Conservation (phyloP, 176 grass and related monocot species). For the Alopecurus myosuroides region DNA sequence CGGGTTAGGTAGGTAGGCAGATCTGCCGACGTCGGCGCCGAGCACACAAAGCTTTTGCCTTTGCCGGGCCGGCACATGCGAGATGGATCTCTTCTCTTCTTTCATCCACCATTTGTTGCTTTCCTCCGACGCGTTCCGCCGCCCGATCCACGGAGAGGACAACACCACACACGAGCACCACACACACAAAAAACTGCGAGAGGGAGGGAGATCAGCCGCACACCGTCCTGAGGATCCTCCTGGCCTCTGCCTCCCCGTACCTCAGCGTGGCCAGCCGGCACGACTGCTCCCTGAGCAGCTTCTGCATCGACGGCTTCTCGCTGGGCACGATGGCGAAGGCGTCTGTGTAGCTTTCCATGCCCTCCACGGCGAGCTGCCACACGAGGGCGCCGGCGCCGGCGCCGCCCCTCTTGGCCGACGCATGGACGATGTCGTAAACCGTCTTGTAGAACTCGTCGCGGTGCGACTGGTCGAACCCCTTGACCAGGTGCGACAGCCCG, state of each 20-base stretch:
- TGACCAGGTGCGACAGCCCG: constrained; percentile 50
- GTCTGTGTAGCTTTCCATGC: constrained; percentile 76
- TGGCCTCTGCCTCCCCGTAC: constrained; percentile 17
- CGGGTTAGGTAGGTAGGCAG: not conserved
- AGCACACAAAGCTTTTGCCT: not conserved
- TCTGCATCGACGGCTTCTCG: constrained; percentile 53
- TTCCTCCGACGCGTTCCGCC: not conserved
- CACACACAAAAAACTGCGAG: not conserved
- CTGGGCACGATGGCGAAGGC: constrained; percentile 71
- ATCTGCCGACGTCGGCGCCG: constrained; percentile 28
- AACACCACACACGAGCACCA: not conserved
- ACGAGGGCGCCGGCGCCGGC: constrained; percentile 64
- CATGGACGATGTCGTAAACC: constrained; percentile 60
- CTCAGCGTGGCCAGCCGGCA: constrained; percentile 58
- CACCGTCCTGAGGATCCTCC: constrained; percentile 22
- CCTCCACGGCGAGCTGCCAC: constrained; percentile 81
- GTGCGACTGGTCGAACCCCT: constrained; percentile 63
- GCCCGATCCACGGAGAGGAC: not conserved
- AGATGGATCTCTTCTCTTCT: not conserved
- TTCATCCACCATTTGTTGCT: constrained; percentile 1
- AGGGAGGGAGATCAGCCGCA: constrained; percentile 28
- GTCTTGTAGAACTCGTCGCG: constrained; percentile 63
- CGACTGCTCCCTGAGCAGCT: constrained; percentile 72
- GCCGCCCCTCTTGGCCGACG: constrained; percentile 50
- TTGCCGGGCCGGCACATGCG: not conserved